Evolutionary conservation across 257 asterid genomes (phyloP).

Genomic region (Lavandula angustifolia): DNA sequence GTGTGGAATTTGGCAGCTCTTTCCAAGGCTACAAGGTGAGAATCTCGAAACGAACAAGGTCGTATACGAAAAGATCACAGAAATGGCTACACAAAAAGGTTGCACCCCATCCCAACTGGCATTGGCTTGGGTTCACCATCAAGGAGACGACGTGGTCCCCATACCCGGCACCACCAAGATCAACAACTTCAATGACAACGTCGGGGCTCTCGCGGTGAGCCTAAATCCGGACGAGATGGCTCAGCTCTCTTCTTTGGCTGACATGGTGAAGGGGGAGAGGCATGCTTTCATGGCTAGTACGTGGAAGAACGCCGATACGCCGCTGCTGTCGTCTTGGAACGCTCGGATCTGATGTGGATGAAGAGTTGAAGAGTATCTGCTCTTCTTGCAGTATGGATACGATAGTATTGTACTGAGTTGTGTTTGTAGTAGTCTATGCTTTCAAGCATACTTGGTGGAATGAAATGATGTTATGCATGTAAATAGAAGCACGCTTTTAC

Average conservation of each 20-base stretch:
- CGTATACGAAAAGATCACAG: constrained; percentile 17
- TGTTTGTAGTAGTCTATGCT: too few species aligned
- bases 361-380: not conserved
- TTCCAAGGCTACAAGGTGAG: constrained; percentile 29
- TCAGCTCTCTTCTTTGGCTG: constrained; percentile 24
- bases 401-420: too few species aligned
- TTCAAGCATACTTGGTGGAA: too few species aligned
- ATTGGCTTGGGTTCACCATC: constrained; percentile 41
- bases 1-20: constrained; percentile 7
- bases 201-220: constrained; percentile 29
- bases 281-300: too few species aligned
- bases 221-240: constrained; percentile 26
- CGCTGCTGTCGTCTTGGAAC: constrained; percentile 34
- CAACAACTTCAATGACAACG: constrained; percentile 32
- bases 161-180: constrained; percentile 39
- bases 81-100: constrained; percentile 28
- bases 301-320: constrained; percentile 28
- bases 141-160: constrained; percentile 31
- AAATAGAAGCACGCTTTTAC: too few species aligned
- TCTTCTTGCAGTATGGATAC: not conserved
- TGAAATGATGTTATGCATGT: too few species aligned
- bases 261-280: constrained; percentile 33
- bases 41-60: constrained; percentile 29
- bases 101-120: constrained; percentile 34
- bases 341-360: not conserved